Conservation (phyloP, 106 monocot genomes). For the Hemerocallis citrina region DNA sequence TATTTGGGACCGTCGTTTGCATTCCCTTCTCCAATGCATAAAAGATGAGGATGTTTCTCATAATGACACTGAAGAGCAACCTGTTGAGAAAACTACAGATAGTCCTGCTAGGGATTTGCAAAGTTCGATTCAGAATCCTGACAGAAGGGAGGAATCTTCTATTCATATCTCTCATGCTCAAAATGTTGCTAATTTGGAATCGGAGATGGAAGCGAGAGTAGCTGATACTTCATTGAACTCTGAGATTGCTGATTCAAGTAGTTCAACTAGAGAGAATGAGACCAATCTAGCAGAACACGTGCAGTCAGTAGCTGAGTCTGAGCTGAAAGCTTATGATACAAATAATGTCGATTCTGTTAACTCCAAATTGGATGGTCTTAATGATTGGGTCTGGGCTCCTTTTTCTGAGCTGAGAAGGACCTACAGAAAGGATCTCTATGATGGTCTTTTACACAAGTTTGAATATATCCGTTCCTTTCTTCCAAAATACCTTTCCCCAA, state of each 20-base stretch:
- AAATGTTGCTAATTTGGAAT: background rate
- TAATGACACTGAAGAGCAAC: conserved; percentile 7
- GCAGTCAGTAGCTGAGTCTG: conserved; percentile 1
- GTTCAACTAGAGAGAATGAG: conserved; percentile 2
- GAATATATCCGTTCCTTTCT: conserved; percentile 35
- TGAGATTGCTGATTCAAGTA: background rate
- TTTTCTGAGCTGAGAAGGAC: conserved; percentile 34
- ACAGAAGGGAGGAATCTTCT: conserved; percentile 14
- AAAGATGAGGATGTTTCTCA: conserved; percentile 4
- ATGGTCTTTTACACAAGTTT: conserved; percentile 52
- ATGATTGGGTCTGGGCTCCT: conserved; percentile 65
- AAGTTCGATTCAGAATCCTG: background rate
- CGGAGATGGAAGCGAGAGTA: conserved; percentile 1
- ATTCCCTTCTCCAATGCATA: conserved; percentile 27
- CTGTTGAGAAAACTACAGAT: conserved; percentile 4
- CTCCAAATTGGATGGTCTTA: conserved; percentile 15
- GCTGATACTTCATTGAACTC: conserved; percentile 7
- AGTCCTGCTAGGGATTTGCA: conserved; percentile 11
- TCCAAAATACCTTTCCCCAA: conserved; percentile 41
- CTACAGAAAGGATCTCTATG: conserved; percentile 43
- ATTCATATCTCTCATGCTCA: conserved; percentile 6
- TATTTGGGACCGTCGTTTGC: conserved; percentile 71
- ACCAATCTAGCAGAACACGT: too few relatives aligned
- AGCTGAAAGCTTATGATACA: conserved; percentile 8
- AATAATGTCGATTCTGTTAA: conserved; percentile 5